These are phyloP conservation scores for Gaertneriomyces semiglobifer DNA, from an alignment of 192 early-diverging fungal species.

Conservation along the genomic window DNA sequence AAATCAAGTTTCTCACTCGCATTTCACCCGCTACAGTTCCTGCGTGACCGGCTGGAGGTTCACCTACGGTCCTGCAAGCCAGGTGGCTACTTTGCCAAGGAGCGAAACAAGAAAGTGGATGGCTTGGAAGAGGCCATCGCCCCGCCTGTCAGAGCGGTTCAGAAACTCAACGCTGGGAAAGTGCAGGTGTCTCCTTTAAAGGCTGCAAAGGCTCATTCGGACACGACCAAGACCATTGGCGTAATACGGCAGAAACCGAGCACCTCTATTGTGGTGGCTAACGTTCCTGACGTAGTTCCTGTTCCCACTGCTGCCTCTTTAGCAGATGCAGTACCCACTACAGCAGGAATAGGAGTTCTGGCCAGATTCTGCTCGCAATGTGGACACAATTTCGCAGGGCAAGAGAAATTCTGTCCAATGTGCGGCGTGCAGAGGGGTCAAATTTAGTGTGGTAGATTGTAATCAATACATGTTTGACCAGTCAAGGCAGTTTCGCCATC, in stretches of 20 bases:
- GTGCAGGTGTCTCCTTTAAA: conserved; percentile 5
- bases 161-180: conserved; percentile 13
- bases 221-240: not conserved
- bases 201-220: no score
- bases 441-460: not conserved
- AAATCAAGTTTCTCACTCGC: not conserved
- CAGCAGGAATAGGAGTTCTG: not conserved
- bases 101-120: conserved; percentile 12
- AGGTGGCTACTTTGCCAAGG: conserved; percentile 29
- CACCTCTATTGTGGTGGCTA: not conserved
- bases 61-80: conserved; percentile 28
- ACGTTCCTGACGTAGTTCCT: not conserved
- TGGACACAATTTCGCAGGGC: conserved; percentile 3
- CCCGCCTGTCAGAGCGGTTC: not conserved
- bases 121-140: not conserved
- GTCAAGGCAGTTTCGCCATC: no score
- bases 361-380: conserved; percentile 30
- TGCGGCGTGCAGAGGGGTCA: conserved; percentile 18
- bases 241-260: conserved; percentile 3
- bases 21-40: conserved; percentile 7
- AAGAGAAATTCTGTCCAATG: conserved; percentile 26
- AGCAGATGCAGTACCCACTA: conserved; percentile 5
- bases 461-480: not conserved
- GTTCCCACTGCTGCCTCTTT: not conserved
- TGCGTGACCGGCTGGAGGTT: conserved; percentile 27